Base-by-base conservation (phyloP, 441 rosid genomes). In the Erodium chrysanthum region DNA sequence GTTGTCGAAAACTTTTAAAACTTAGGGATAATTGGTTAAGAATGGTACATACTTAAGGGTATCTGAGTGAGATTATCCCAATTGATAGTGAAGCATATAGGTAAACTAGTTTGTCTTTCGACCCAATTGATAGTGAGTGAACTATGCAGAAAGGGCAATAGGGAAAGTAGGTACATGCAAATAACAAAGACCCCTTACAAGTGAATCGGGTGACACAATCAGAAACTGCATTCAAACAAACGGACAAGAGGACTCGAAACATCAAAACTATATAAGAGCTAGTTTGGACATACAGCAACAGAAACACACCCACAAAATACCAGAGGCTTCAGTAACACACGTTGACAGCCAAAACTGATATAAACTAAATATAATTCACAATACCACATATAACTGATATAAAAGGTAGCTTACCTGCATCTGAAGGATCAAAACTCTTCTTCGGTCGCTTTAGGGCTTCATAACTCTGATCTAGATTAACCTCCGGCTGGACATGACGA, bases 401-500 rank as follows among this genome's bases (percentile, higher is more conserved):
- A 29, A 62, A 12, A 31, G 23, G 4, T 4, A 23, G 15, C 14
- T 60, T 79, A 91, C 99, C 96, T 88, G 88, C 50, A 71, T 68
- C 74, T 37, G 68, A 72, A 73, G 72, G 73, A 72, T 91, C 97
- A 1, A 40, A 59, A 35, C 64, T 80, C 83, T 88, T 92, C 86
- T 89, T 92, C 5, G 86, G 96, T 78, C 88, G 82, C 80, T 84
- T 90, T 67, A 86, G 76, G 59, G 89, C 87, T 68, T 87, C 97
- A 18, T 79, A 76, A 65, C 90, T 88, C 78, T 83, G 85, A 79
- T 86, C 98, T 65, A 79, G 73, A 84, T 86, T 84, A 80, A 87
- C 83, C 69, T 86, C 93, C 54, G 97, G 97, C 74, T 86, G 93
- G 72, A 89, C 90, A 80, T 95, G 87, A n/a, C 96, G 91, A 60